A percentile compares a stretch with the other conserved stretches of the same genome.
phyloP scores from a whole-genome alignment of 1,139 yeast species.

The Pichia sp. region DNA sequence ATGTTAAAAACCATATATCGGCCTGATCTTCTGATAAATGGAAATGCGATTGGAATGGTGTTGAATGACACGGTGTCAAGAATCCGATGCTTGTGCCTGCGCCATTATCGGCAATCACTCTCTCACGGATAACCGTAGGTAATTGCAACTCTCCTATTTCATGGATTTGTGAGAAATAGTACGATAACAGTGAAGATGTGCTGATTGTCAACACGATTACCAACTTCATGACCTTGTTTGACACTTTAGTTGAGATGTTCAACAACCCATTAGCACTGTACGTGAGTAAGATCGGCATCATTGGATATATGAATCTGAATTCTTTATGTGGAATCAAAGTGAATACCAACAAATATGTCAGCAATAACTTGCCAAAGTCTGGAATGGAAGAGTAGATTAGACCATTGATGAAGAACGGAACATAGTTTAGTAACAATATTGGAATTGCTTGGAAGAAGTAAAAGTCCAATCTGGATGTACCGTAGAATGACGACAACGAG shows the following conservation, averaged over 20 bases:
- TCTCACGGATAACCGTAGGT: conserved; percentile 35
- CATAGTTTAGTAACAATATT: conserved; percentile 58
- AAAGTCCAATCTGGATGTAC: conserved; percentile 82
- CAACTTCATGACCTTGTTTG: conserved; percentile 7
- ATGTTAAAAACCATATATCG: conserved; percentile 73
- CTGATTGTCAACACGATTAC: conserved; percentile 7
- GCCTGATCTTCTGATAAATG: conserved; percentile 52
- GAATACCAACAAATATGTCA: conserved; percentile 49
- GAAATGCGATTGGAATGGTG: conserved; percentile 90
- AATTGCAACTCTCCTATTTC: conserved; percentile 86
- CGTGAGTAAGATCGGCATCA: conserved; percentile 69
- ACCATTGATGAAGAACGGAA: conserved; percentile 60
- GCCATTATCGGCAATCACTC: not conserved
- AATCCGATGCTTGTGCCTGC: conserved; percentile 56
- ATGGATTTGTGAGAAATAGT: conserved; percentile 56
- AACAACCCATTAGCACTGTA: conserved; percentile 37
- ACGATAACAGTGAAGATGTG: conserved; percentile 22
- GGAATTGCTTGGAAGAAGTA: conserved; percentile 85
- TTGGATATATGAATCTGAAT: conserved; percentile 83
- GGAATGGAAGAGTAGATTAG: conserved; percentile 25
- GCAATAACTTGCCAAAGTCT: conserved; percentile 30
- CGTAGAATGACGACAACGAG: conserved; percentile 80
- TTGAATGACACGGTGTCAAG: conserved; percentile 94
- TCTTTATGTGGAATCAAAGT: conserved; percentile 83
- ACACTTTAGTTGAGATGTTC: conserved; percentile 12